A percentile compares a stretch with the other conserved stretches of the same genome.
These are phyloP conservation scores for Wickerhamomyces chaumierensis DNA, from an alignment of 805 yeast species.

Conservation along the genomic window DNA sequence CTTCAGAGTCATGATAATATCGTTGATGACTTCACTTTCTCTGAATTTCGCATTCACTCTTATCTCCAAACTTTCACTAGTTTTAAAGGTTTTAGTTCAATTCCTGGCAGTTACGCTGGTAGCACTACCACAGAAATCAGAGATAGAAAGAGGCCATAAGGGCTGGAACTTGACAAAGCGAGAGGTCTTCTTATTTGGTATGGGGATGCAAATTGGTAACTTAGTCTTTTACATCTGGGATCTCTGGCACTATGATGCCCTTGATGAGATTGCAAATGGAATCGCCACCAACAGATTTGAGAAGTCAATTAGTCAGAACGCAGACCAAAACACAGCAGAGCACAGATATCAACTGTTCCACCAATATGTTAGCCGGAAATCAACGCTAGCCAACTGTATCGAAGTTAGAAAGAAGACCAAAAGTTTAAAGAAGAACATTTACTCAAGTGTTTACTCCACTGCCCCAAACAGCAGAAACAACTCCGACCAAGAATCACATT, in stretches of 20 bases:
- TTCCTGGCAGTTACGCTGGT: constrained; percentile 24
- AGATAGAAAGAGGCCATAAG: constrained; percentile 4
- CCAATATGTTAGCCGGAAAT: constrained; percentile 17
- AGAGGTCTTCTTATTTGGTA: constrained; percentile 28
- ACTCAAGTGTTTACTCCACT: constrained; percentile 12
- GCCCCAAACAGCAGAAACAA: too few relatives aligned
- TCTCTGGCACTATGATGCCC: constrained; percentile 9
- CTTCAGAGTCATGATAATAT: too few relatives aligned
- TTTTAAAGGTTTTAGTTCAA: constrained; percentile 22
- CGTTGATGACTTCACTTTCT: too few relatives aligned
- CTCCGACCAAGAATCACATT: too few relatives aligned
- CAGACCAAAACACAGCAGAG: too few relatives aligned
- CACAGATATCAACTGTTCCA: constrained; percentile 1
- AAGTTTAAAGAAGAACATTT: constrained; percentile 10
- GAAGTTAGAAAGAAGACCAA: constrained; percentile 22
- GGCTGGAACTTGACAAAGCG: constrained; percentile 29
- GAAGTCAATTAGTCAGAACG: too few relatives aligned
- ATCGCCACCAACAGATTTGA: too few relatives aligned
- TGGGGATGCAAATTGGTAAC: constrained; percentile 7
- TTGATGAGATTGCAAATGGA: too few relatives aligned
- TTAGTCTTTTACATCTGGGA: constrained; percentile 25
- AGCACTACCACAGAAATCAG: constrained; percentile 29
- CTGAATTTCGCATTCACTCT: not conserved
- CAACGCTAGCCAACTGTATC: constrained; percentile 27
- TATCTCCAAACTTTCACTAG: constrained; percentile 6